Percentiles rank a stretch among this genome's conserved stretches.
Conservation (phyloP, 208 protist genomes). For the Crithidia bombi region DNA sequence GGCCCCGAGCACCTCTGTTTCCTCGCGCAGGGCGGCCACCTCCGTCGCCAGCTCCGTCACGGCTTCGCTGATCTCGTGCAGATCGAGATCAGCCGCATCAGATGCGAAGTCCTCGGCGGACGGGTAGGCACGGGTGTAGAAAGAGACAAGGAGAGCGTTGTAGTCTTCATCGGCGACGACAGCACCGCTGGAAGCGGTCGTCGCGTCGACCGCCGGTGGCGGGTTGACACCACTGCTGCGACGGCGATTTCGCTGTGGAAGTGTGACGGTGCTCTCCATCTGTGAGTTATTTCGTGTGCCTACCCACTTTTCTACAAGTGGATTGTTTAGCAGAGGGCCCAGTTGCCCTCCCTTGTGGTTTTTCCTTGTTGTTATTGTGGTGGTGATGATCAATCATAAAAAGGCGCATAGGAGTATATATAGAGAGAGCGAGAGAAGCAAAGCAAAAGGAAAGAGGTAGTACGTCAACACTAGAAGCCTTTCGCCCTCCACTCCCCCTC, state of each 20-base stretch:
- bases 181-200: not conserved
- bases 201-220: not conserved
- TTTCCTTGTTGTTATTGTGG: no score
- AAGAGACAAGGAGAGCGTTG: conserved; percentile 58
- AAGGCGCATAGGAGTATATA: no score
- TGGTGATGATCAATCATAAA: no score
- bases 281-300: not conserved
- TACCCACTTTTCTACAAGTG: no score
- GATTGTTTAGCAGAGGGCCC: not conserved
- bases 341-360: not conserved
- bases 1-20: conserved; percentile 53
- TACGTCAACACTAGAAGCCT: no score
- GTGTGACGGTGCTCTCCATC: conserved; percentile 17
- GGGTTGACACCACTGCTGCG: conserved; percentile 7
- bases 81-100: conserved; percentile 31
- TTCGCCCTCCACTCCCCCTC: no score
- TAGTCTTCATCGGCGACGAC: conserved; percentile 24
- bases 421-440: no score
- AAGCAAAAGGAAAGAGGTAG: no score
- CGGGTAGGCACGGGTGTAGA: conserved; percentile 72
- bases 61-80: conserved; percentile 53
- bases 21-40: conserved; percentile 68
- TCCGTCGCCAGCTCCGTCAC: conserved; percentile 69
- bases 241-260: not conserved
- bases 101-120: conserved; percentile 48